Evolutionary conservation across 768 basidiomycete species (phyloP), one percentile per base, ranked within the genome.

Genomic region (Termitomyces sp.): DNA sequence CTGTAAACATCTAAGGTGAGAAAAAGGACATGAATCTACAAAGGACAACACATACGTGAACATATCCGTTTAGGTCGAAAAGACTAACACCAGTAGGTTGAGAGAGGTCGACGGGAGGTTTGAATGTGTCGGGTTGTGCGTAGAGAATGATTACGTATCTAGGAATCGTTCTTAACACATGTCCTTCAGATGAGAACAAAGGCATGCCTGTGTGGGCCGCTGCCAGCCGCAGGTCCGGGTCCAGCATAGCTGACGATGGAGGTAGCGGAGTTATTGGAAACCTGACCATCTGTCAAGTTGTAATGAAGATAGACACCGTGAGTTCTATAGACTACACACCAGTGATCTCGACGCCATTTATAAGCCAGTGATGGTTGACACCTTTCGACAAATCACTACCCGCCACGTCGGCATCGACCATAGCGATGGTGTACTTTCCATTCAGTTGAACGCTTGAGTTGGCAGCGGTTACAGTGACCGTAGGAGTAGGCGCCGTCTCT

Each of bases 291-390:
- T 75, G 56, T 56, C 52, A 32, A 33, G 1, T 44, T 28, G 12
- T 26, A 33, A 36, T 46, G 38, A 33, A 40, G 18, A 47, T 18
- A 7, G 26, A 36, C 44, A 7, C 50, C 7, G 20, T 16, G 4
- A 18, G 26, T 18, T 35, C 36, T 8, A 58, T 30, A 43, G 13
- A 38, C 49, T 33, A 60, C 66, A 33, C 62, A 83, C 84, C 73
- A 26, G 69, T 64, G 43, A 88, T 59, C 4, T 75, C 77, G 18
- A 82, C 89, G 26, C 79, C 76, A 69, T 92, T 91, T 61, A 86
- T 82, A 50, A 93, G 82, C 91, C 90, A 93, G 75, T 93, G 92
- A 56, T 88, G 81, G 52, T 84, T 90, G 63, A 86, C 84, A 20
- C 83, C 86, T 9, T 75, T 71, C 40, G 78, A 70, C 56, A 83